These are phyloP conservation scores for Ophiocordyceps camponoti-leonardi DNA, from an alignment of 2,329 filamentous ascomycete genomes.

Conservation along the genomic window DNA sequence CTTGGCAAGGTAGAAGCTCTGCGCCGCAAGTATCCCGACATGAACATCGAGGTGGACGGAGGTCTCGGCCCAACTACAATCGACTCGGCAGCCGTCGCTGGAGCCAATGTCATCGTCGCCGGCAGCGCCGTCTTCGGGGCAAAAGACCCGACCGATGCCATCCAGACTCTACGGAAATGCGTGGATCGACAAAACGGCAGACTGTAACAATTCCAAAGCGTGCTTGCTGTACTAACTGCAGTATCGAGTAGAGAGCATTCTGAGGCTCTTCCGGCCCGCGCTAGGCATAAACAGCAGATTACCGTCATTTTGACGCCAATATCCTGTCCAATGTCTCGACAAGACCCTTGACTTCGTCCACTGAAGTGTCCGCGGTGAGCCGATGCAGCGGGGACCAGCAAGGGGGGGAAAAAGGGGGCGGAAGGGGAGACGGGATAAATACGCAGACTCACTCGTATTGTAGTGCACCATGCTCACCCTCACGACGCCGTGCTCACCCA, in stretches of 20 bases:
- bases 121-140: constrained; percentile 93
- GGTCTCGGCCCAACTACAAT: constrained; percentile 79
- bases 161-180: constrained; percentile 59
- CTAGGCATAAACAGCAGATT: neutral
- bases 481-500: constrained; percentile 43
- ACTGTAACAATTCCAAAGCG: constrained; percentile 10
- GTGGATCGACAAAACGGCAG: constrained; percentile 45
- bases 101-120: constrained; percentile 94
- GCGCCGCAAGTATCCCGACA: constrained; percentile 66
- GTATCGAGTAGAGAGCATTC: neutral
- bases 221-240: neutral
- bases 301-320: neutral
- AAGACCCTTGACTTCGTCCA: constrained; percentile 37
- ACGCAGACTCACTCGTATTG: constrained; percentile 40
- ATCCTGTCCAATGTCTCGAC: constrained; percentile 32
- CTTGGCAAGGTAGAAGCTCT: constrained; percentile 84
- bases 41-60: constrained; percentile 96
- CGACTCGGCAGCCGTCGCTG: constrained; percentile 83
- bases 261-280: neutral
- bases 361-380: constrained; percentile 11
- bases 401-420: no score
- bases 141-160: constrained; percentile 73
- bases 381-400: no score
- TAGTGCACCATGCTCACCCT: constrained; percentile 60
- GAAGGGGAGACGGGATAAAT: no score